Evolutionary conservation across 495 filamentous ascomycete genomes (phyloP), one percentile per base, ranked within the genome.

Genomic region (Sordaria brevicollis): DNA sequence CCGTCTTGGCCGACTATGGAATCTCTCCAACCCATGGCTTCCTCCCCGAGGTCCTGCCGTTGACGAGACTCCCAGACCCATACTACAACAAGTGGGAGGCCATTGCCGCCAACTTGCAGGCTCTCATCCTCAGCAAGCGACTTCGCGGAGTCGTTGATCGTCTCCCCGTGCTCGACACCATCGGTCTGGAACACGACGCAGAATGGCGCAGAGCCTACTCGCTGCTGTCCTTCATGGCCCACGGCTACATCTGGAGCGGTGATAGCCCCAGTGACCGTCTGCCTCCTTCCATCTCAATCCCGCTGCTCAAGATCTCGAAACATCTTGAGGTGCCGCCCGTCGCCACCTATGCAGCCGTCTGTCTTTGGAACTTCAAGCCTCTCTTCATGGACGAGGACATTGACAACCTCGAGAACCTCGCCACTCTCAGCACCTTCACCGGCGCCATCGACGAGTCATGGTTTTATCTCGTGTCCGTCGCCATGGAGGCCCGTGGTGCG

Each of bases 41-140:
- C 81, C 90, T 99, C 43, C 92, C 95, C 0, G 79, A 89, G 34
- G 88, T 92, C 72, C 81, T 89, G n/a, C 96, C 95, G 36, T 83
- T 98, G 69, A 87, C 91, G 67, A 76, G 85, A 67, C 86, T 98
- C 37, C 91, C 93, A 13, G 89, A 97, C 74, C 87, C 89, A 0
- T 98, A 97, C 84, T 99, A 97, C 79, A 87, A 89, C 73, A 91
- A 91, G 74, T 99, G 95, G 95, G 95, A 99, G 81, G 83, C 87
- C 69, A 85, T 97, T 34, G 86, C 88, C 25, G 84, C 87, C 39
- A 96, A 97, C 76, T 80, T 99, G n/a, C 95, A 97, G 79, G 86
- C 87, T 9, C 83, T 99, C 71, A 87, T 97, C 54, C 84, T 95
- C 71, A 95, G 89, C 81, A 92, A 89, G 80, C 87, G 93, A 71